phyloP scores from a whole-genome alignment of 2,329 filamentous ascomycete species.

The Aspergillus sp. region DNA sequence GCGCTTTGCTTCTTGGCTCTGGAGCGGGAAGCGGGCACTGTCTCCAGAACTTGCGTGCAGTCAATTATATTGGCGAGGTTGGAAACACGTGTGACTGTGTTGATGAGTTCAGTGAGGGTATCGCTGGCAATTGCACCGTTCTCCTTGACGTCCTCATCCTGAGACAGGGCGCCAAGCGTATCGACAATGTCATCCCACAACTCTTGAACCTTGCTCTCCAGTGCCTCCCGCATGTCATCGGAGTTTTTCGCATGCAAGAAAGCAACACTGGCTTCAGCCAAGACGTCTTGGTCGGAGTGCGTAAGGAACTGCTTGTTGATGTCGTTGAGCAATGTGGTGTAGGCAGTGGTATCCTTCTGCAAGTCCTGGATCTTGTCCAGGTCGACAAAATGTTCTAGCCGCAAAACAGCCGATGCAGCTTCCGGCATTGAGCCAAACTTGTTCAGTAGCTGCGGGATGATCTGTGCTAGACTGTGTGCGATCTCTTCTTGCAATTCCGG shows the following conservation, averaged over 20 bases:
- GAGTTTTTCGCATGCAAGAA: conserved; percentile 78
- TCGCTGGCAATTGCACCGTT: conserved; percentile 61
- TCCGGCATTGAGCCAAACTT: conserved; percentile 88
- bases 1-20: conserved; percentile 34
- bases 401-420: conserved; percentile 75
- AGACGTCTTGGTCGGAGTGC: conserved; percentile 78
- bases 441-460: conserved; percentile 78
- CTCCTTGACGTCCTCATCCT: conserved; percentile 61
- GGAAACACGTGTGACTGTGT: conserved; percentile 68
- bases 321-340: conserved; percentile 74
- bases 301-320: conserved; percentile 89
- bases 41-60: conserved; percentile 66
- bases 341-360: conserved; percentile 73
- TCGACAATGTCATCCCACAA: conserved; percentile 81
- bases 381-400: conserved; percentile 77
- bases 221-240: conserved; percentile 79
- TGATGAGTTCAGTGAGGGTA: conserved; percentile 61
- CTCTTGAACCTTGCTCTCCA: conserved; percentile 67
- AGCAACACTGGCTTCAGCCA: conserved; percentile 73
- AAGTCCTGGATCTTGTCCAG: conserved; percentile 82
- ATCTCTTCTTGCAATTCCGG: conserved; percentile 68
- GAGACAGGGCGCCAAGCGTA: conserved; percentile 62
- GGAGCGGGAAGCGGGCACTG: conserved; percentile 25
- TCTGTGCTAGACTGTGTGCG: conserved; percentile 64
- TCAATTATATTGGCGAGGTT: conserved; percentile 74